Conservation (phyloP, 257 asterid species). For the Capsicum baccatum region DNA sequence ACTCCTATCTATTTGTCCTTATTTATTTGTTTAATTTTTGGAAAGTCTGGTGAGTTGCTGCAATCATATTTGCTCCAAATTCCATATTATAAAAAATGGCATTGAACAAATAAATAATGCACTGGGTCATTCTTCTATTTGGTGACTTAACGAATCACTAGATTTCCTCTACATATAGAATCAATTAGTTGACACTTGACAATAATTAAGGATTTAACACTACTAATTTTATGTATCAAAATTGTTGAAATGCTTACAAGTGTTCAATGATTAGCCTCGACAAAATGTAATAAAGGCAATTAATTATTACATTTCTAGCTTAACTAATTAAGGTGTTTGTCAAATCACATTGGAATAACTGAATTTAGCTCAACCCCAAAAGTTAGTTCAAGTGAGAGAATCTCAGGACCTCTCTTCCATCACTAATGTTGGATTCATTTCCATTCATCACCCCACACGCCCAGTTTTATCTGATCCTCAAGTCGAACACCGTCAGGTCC, state of each 20-base stretch:
- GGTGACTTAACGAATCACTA: not conserved
- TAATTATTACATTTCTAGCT: not conserved
- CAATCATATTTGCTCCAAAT: constrained; percentile 31
- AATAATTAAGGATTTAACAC: not conserved
- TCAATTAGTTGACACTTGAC: not conserved
- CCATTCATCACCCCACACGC: no score
- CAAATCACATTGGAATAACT: no score
- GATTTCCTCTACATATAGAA: not conserved
- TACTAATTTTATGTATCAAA: not conserved
- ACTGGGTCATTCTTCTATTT: not conserved
- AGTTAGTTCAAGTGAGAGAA: no score
- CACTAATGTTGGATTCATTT: no score
- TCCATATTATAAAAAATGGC: not conserved
- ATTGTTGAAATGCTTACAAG: not conserved
- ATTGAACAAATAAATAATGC: not conserved
- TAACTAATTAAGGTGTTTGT: not conserved
- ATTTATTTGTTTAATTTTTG: not conserved
- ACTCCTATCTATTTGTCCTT: not conserved
- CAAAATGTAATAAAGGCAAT: not conserved
- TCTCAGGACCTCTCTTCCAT: no score
- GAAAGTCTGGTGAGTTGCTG: constrained; percentile 34
- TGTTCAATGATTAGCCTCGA: constrained; percentile 6
- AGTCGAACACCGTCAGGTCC: no score
- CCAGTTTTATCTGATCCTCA: no score
- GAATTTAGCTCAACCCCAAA: no score